These are phyloP conservation scores for Megacollybia platyphylla DNA, from an alignment of 1,284 basidiomycete species.

Conservation along the genomic window DNA sequence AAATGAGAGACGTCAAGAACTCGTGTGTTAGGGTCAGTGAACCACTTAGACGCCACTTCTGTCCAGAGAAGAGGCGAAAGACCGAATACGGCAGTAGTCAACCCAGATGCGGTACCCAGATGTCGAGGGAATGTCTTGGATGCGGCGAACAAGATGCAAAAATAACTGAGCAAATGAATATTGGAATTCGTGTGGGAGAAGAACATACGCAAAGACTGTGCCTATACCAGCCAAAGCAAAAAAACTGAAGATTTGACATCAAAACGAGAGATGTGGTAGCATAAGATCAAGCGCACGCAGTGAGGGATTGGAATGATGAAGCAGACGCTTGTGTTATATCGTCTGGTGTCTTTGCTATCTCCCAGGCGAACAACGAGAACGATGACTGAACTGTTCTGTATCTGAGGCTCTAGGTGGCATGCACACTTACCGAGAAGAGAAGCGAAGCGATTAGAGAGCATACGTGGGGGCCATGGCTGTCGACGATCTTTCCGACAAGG, in stretches of 20 bases:
- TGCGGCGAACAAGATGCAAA: slow-evolving; percentile 64
- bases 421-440: slow-evolving; percentile 26
- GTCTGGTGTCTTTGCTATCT: slow-evolving; percentile 32
- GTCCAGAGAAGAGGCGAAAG: slow-evolving; percentile 66
- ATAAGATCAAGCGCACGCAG: slow-evolving; percentile 18
- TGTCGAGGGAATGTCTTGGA: slow-evolving; percentile 53
- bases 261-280: no score
- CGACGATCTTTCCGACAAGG: slow-evolving; percentile 44
- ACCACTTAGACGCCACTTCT: slow-evolving; percentile 45
- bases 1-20: slow-evolving; percentile 42
- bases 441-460: slow-evolving; percentile 53
- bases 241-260: slow-evolving; percentile 12
- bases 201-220: slow-evolving; percentile 42
- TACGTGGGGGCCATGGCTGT: slow-evolving; percentile 43
- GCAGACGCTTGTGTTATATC: slow-evolving; percentile 22
- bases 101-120: slow-evolving; percentile 53
- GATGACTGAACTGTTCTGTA: slow-evolving; percentile 15
- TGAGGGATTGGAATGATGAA: slow-evolving; percentile 37
- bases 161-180: slow-evolving; percentile 34
- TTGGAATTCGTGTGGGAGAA: background rate
- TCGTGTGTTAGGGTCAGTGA: slow-evolving; percentile 32
- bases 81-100: slow-evolving; percentile 59
- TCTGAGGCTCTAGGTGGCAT: no score
- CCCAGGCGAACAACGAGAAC: slow-evolving; percentile 48
- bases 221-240: slow-evolving; percentile 50